These are phyloP conservation scores for Cyphellophora attinorum DNA, from an alignment of 2,329 filamentous ascomycete genomes.

Conservation along the genomic window DNA sequence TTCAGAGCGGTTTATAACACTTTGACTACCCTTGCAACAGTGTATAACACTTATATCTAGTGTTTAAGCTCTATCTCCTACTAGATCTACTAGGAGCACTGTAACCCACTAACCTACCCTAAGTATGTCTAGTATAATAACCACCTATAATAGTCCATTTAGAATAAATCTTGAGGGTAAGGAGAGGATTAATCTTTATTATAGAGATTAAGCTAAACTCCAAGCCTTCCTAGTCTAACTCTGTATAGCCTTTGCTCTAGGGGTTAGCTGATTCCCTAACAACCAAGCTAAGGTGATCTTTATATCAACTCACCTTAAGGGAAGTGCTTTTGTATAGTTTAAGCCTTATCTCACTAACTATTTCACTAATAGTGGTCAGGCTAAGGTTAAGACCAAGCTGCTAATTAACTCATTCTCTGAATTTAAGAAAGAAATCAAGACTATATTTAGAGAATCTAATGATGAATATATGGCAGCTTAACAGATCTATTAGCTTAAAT, in stretches of 20 bases:
- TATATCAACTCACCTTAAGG: background rate
- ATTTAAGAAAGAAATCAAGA: background rate
- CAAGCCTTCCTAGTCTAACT: background rate
- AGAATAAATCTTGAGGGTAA: background rate
- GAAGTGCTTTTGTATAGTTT: background rate
- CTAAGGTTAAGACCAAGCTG: background rate
- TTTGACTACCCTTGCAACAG: conserved; percentile 1
- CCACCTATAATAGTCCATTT: background rate
- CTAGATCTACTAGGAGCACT: background rate
- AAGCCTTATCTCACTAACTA: background rate
- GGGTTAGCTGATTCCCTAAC: background rate
- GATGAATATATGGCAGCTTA: background rate
- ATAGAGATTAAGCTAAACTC: background rate
- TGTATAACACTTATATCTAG: background rate
- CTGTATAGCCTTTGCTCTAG: background rate
- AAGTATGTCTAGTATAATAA: background rate
- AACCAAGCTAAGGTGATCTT: background rate
- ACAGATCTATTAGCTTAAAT: background rate
- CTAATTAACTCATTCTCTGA: background rate
- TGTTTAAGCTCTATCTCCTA: background rate
- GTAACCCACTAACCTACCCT: background rate
- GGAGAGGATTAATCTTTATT: background rate
- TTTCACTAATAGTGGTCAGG: background rate
- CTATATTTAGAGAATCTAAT: background rate
- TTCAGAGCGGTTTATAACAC: background rate